These are phyloP conservation scores for Leccinum pallidistipes DNA, from an alignment of 1,284 basidiomycete genomes.

Conservation along the genomic window DNA sequence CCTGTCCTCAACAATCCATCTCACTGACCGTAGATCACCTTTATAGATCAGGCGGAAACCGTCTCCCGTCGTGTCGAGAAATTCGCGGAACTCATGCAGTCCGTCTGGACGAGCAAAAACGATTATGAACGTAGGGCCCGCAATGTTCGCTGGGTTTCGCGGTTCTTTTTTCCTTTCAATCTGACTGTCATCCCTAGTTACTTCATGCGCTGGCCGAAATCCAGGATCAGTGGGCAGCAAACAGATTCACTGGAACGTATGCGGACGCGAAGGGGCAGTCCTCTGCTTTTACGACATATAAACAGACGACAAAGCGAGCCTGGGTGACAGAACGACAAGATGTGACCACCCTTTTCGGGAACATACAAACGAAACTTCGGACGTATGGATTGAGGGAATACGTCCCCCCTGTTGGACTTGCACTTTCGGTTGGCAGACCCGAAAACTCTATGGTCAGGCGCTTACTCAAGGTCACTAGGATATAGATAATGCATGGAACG, in stretches of 20 bases:
- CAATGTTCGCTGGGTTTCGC: slow-evolving; percentile 46
- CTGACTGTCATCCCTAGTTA: slow-evolving; percentile 45
- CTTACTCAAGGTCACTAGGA: slow-evolving; percentile 46
- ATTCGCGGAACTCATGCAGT: slow-evolving; percentile 94
- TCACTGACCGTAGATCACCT: neutral
- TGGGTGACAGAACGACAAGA: slow-evolving; percentile 94
- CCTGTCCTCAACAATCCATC: neutral
- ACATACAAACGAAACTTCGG: slow-evolving; percentile 92
- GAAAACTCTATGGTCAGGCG: neutral
- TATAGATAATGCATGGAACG: slow-evolving; percentile 79
- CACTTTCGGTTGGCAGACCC: slow-evolving; percentile 50
- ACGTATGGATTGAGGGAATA: slow-evolving; percentile 89
- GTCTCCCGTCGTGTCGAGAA: slow-evolving; percentile 93
- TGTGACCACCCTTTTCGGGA: slow-evolving; percentile 85
- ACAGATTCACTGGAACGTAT: slow-evolving; percentile 74
- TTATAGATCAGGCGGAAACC: slow-evolving; percentile 89
- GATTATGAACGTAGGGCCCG: slow-evolving; percentile 92
- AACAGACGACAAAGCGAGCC: slow-evolving; percentile 80
- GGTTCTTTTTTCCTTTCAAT: neutral
- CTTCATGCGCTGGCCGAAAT: slow-evolving; percentile 63
- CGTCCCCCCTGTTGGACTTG: slow-evolving; percentile 72
- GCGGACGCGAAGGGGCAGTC: slow-evolving; percentile 79
- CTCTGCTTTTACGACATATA: slow-evolving; percentile 77
- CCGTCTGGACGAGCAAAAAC: slow-evolving; percentile 81
- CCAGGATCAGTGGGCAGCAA: slow-evolving; percentile 63